These are phyloP conservation scores for Lactarius vividus DNA, from an alignment of 768 basidiomycete genomes.

Conservation along the genomic window DNA sequence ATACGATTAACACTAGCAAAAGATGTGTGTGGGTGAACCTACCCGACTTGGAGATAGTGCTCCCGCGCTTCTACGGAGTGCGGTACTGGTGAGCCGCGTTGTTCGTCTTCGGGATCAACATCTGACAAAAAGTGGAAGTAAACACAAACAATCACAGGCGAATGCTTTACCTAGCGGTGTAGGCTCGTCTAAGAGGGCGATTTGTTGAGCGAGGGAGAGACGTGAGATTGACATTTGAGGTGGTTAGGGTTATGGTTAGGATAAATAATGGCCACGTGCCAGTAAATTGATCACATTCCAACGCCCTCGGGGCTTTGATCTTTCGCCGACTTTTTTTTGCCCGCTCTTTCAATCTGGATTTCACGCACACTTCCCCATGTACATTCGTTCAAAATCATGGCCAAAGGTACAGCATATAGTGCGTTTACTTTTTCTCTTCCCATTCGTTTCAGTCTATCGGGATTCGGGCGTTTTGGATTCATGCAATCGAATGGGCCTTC, in stretches of 20 bases:
- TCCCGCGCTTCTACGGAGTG: conserved; percentile 45
- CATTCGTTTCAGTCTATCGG: conserved; percentile 21
- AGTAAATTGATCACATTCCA: conserved; percentile 1
- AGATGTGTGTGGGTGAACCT: conserved; percentile 30
- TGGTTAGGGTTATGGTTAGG: conserved; percentile 20
- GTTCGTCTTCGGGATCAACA: conserved; percentile 43
- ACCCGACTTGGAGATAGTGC: conserved; percentile 89
- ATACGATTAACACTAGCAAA: not conserved
- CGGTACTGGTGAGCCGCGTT: conserved; percentile 32
- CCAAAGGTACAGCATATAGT: conserved; percentile 36
- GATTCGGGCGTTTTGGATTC: conserved; percentile 27
- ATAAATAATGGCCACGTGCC: conserved; percentile 22
- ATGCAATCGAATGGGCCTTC: conserved; percentile 15
- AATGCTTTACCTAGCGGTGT: conserved; percentile 57
- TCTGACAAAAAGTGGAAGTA: conserved; percentile 33
- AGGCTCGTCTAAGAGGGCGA: conserved; percentile 73
- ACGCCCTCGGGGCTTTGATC: conserved; percentile 26
- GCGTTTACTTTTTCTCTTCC: conserved; percentile 34
- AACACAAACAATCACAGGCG: conserved; percentile 8
- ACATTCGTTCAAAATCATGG: conserved; percentile 41
- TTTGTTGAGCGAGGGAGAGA: conserved; percentile 72
- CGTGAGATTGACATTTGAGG: conserved; percentile 29
- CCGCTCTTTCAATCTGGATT: conserved; percentile 43
- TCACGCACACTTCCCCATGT: conserved; percentile 42
- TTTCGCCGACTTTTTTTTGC: conserved; percentile 6